These are phyloP conservation scores for Diplosphaera chodatii DNA, from an alignment of 139 green algal genomes.

Conservation along the genomic window DNA sequence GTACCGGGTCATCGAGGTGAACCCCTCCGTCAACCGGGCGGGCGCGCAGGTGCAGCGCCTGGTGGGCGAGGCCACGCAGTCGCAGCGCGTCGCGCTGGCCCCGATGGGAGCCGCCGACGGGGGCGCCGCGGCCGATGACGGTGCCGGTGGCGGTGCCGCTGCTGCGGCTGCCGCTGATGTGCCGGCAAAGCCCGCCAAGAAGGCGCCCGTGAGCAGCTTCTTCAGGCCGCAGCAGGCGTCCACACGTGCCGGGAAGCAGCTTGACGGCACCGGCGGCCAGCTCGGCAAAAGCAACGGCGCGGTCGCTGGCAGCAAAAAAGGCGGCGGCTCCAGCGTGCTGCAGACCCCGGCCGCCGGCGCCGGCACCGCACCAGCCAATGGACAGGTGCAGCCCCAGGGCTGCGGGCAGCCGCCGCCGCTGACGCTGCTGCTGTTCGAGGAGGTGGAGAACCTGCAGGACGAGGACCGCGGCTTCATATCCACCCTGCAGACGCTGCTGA, in stretches of 20 bases:
- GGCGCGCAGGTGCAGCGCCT: neutral
- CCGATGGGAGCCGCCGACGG: too few species aligned
- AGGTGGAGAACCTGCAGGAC: neutral
- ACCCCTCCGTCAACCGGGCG: neutral
- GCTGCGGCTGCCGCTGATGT: too few species aligned
- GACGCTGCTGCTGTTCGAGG: constrained; percentile 1
- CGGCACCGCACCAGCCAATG: neutral
- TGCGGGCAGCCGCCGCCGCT: neutral
- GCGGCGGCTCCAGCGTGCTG: too few species aligned
- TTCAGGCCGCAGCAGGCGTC: too few species aligned
- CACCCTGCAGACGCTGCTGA: neutral
- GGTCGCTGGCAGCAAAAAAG: too few species aligned
- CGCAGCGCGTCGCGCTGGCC: neutral
- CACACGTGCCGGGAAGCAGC: too few species aligned
- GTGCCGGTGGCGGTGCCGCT: too few species aligned
- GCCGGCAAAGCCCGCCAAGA: too few species aligned
- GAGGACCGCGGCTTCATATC: neutral
- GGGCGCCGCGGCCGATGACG: too few species aligned
- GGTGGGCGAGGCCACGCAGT: neutral
- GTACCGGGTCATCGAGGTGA: neutral
- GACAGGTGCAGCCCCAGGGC: neutral
- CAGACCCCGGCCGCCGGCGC: too few species aligned
- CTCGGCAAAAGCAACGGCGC: neutral
- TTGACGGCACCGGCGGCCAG: too few species aligned
- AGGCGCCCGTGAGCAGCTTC: too few species aligned